Evolutionary conservation across 331 rosid genomes (phyloP).

Genomic region (Cydonia oblonga): DNA sequence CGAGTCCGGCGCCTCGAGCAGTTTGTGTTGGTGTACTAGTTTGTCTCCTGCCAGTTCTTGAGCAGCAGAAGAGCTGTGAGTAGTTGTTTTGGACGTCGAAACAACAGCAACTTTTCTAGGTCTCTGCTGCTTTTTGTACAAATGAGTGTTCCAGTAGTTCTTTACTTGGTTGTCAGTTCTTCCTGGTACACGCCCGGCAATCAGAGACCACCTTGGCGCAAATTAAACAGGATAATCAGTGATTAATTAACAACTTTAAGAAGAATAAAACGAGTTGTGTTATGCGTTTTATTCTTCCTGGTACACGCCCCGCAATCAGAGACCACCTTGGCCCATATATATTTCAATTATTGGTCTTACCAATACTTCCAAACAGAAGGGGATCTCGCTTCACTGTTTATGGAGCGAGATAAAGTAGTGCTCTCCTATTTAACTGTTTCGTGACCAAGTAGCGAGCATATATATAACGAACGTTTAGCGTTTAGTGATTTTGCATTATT

Average conservation of each 20-base stretch:
- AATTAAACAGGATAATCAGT: neutral
- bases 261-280: too few species aligned
- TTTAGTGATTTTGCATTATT: too few species aligned
- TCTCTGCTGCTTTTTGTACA: slow-evolving; percentile 9
- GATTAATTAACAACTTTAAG: too few species aligned
- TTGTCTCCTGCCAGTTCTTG: neutral
- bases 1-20: neutral
- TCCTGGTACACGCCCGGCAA: slow-evolving; percentile 29
- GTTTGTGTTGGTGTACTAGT: neutral
- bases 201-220: slow-evolving; percentile 26
- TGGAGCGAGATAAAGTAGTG: neutral
- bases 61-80: neutral
- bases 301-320: too few species aligned
- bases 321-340: too few species aligned
- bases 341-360: too few species aligned
- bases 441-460: too few species aligned
- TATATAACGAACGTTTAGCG: too few species aligned
- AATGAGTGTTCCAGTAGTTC: neutral
- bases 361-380: too few species aligned
- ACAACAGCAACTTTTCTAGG: neutral
- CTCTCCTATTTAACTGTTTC: too few species aligned
- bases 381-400: too few species aligned
- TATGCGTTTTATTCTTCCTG: neutral
- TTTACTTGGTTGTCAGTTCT: slow-evolving; percentile 26
- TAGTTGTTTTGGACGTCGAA: neutral